Evolutionary conservation across 2,329 filamentous ascomycete genomes (phyloP).

Genomic region (Arthrinium puccinioides): DNA sequence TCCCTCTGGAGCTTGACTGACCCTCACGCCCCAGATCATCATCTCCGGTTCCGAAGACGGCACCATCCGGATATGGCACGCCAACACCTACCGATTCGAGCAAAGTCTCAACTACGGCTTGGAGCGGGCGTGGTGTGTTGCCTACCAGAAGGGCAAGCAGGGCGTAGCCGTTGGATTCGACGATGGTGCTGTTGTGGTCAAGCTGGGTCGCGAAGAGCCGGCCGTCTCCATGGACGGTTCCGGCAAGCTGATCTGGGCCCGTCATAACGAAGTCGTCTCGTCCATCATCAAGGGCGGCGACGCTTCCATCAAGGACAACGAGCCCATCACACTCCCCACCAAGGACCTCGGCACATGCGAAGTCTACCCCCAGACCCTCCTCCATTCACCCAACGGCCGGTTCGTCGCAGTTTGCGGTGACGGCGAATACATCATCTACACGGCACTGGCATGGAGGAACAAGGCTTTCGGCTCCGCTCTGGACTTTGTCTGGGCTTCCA

Average conservation of each 20-base stretch:
- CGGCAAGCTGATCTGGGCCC: constrained; percentile 93
- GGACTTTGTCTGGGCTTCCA: constrained; percentile 95
- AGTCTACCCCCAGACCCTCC: constrained; percentile 88
- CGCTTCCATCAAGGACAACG: constrained; percentile 76
- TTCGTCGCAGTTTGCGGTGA: constrained; percentile 81
- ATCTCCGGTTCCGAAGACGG: constrained; percentile 97
- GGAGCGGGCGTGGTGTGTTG: constrained; percentile 95
- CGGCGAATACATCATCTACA: constrained; percentile 98
- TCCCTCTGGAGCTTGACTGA: background rate
- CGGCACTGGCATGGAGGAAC: constrained; percentile 90
- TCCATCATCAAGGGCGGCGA: constrained; percentile 91
- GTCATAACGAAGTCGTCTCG: constrained; percentile 90
- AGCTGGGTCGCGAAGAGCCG: constrained; percentile 94
- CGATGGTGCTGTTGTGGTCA: constrained; percentile 94
- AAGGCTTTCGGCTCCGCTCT: constrained; percentile 93
- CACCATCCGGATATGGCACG: constrained; percentile 97
- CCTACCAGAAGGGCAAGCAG: constrained; percentile 90
- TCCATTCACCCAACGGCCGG: constrained; percentile 92
- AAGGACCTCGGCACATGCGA: constrained; percentile 97
- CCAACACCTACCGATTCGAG: constrained; percentile 92
- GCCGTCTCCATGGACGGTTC: constrained; percentile 96
- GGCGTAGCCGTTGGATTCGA: constrained; percentile 95
- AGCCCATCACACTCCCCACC: constrained; percentile 75
- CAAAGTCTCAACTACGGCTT: constrained; percentile 94
- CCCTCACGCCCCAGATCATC: constrained; percentile 50